phyloP scores from a whole-genome alignment of 331 rosid genomes.

The Malus hybrid region DNA sequence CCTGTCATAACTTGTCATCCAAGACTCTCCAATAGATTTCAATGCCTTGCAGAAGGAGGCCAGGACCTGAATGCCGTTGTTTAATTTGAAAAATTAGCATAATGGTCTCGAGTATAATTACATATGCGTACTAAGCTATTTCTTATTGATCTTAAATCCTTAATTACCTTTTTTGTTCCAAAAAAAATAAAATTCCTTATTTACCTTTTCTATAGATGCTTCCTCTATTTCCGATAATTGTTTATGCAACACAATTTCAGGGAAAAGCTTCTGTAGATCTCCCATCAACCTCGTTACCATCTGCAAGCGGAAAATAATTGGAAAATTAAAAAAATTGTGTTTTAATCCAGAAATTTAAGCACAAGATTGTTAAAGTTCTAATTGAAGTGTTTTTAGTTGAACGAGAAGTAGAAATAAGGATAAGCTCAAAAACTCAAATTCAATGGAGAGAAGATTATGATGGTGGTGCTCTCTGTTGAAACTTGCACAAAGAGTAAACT shows the following conservation, averaged over 20 bases:
- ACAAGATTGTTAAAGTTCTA: too few species aligned
- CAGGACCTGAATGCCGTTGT: slow-evolving; percentile 13
- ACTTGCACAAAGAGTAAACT: too few species aligned
- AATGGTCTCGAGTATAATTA: not conserved
- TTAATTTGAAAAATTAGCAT: not conserved
- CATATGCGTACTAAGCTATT: not conserved
- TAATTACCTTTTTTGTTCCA: too few species aligned
- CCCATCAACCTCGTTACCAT: slow-evolving; percentile 44
- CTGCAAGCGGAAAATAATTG: slow-evolving; percentile 27
- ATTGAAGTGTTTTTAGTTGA: too few species aligned
- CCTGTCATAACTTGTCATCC: too few species aligned
- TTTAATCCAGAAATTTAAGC: not conserved
- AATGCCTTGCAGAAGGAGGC: too few species aligned
- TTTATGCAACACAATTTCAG: slow-evolving; percentile 22
- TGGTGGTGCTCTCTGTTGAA: too few species aligned
- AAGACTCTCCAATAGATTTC: too few species aligned
- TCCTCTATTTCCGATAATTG: slow-evolving; percentile 28
- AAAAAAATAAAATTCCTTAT: too few species aligned
- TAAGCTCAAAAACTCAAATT: too few species aligned
- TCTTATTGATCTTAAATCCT: not conserved
- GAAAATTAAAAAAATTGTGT: not conserved
- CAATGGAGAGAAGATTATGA: too few species aligned
- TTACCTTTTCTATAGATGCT: slow-evolving; percentile 43
- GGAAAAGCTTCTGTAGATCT: slow-evolving; percentile 60
- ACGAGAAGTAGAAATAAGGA: too few species aligned